Evolutionary conservation across 352 stramenopile species (phyloP).

Genomic region (Bremia lactucae): DNA sequence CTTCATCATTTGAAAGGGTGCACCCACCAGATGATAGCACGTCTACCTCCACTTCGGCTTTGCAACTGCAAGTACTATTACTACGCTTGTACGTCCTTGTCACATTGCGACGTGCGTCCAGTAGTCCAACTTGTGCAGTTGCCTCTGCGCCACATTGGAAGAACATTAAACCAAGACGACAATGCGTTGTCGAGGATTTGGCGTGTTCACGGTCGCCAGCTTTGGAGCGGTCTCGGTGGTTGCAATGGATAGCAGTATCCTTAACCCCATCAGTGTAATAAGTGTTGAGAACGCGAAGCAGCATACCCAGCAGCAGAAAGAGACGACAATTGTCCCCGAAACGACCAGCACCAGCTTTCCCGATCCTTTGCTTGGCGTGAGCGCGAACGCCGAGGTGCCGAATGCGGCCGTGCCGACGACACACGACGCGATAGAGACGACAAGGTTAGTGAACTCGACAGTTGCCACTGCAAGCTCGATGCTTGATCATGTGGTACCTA

Average conservation of each 20-base stretch:
- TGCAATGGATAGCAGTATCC: conserved; percentile 6
- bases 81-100: conserved; percentile 10
- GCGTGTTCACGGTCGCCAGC: conserved; percentile 16
- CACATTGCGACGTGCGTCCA: conserved; percentile 9
- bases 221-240: conserved; percentile 9
- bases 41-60: conserved; percentile 29
- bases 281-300: conserved; percentile 8
- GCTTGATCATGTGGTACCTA: no score
- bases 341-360: conserved; percentile 7
- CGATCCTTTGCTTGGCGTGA: conserved; percentile 7
- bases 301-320: background rate
- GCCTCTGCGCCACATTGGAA: background rate
- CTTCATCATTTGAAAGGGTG: conserved; percentile 12
- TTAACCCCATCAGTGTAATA: conserved; percentile 9
- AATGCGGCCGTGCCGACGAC: conserved; percentile 1
- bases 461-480: conserved; percentile 5
- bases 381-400: conserved; percentile 1
- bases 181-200: conserved; percentile 16
- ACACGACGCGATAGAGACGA: conserved; percentile 2
- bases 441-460: background rate
- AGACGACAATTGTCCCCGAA: conserved; percentile 1
- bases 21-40: conserved; percentile 3
- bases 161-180: background rate
- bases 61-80: conserved; percentile 18
- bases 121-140: background rate